Conservation (phyloP, 1,284 basidiomycete genomes). For the Ustilago crameri region DNA sequence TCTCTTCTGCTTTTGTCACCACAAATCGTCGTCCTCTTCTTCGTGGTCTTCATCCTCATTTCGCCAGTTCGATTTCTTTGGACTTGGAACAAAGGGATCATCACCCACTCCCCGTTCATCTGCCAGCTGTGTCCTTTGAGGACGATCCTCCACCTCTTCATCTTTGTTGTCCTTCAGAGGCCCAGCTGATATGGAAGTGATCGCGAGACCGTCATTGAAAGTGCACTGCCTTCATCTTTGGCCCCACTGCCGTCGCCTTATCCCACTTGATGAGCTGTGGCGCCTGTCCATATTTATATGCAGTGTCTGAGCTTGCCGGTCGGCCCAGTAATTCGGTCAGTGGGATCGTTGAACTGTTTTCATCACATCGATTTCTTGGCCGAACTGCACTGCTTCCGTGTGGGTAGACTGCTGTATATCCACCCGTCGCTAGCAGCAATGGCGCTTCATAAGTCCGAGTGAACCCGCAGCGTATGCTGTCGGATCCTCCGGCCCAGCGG, state of each 20-base stretch:
- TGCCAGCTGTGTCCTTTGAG: not conserved
- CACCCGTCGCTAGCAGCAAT: too few species aligned
- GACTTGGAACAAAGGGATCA: not conserved
- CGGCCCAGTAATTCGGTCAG: slow-evolving; percentile 39
- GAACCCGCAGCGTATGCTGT: too few species aligned
- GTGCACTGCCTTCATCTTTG: slow-evolving; percentile 7
- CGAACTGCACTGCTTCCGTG: not conserved
- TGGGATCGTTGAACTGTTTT: slow-evolving; percentile 10
- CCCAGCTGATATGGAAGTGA: slow-evolving; percentile 37
- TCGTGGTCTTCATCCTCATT: too few species aligned
- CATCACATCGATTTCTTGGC: not conserved
- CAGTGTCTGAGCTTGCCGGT: slow-evolving; percentile 2
- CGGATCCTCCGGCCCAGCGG: too few species aligned
- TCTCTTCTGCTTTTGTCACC: too few species aligned
- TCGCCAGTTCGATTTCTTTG: too few species aligned
- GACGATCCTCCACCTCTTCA: not conserved
- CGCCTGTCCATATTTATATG: too few species aligned
- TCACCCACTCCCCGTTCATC: not conserved
- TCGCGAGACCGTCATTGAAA: slow-evolving; percentile 28
- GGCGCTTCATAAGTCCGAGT: too few species aligned
- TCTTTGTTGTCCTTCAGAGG: not conserved
- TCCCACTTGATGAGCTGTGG: not conserved
- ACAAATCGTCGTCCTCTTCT: too few species aligned
- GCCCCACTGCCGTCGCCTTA: slow-evolving; percentile 5
- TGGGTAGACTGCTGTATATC: not conserved